Evolutionary conservation across 805 yeast genomes (phyloP).

Genomic region (Kluyveromyces siamensis): DNA sequence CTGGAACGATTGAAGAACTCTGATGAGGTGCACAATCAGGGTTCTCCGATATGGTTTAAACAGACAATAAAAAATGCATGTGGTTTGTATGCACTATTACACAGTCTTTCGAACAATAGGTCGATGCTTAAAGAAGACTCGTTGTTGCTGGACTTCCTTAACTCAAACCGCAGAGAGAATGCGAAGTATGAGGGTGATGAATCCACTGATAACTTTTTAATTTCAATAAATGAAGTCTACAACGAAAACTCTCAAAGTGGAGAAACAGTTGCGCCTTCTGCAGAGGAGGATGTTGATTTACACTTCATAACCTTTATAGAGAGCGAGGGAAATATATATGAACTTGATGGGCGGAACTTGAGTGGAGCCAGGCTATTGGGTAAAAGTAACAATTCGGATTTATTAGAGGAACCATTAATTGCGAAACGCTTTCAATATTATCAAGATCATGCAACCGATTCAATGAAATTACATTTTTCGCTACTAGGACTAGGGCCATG

Average conservation of each 20-base stretch:
- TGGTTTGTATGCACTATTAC: conserved; percentile 84
- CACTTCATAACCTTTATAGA: conserved; percentile 75
- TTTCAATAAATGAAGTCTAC: conserved; percentile 15
- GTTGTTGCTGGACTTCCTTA: conserved; percentile 12
- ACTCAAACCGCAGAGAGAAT: conserved; percentile 18
- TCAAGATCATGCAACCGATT: conserved; percentile 52
- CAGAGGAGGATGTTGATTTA: conserved; percentile 44
- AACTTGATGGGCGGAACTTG: conserved; percentile 77
- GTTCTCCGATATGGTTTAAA: conserved; percentile 55
- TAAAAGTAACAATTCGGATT: conserved; percentile 28
- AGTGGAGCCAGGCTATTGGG: conserved; percentile 65
- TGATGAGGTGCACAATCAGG: conserved; percentile 8
- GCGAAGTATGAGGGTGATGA: conserved; percentile 38
- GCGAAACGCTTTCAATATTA: conserved; percentile 53
- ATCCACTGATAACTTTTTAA: conserved; percentile 26
- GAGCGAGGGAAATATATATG: conserved; percentile 54
- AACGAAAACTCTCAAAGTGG: conserved; percentile 34
- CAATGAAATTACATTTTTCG: conserved; percentile 56
- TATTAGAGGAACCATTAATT: conserved; percentile 45
- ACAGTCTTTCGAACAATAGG: conserved; percentile 38
- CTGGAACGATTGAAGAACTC: conserved; percentile 45
- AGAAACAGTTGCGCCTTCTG: conserved; percentile 58
- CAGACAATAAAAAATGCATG: conserved; percentile 87
- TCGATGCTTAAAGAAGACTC: conserved; percentile 18
- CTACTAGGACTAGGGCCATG: conserved; percentile 67